phyloP scores from a whole-genome alignment of 352 stramenopile species.

The Phytophthora fragariae region DNA sequence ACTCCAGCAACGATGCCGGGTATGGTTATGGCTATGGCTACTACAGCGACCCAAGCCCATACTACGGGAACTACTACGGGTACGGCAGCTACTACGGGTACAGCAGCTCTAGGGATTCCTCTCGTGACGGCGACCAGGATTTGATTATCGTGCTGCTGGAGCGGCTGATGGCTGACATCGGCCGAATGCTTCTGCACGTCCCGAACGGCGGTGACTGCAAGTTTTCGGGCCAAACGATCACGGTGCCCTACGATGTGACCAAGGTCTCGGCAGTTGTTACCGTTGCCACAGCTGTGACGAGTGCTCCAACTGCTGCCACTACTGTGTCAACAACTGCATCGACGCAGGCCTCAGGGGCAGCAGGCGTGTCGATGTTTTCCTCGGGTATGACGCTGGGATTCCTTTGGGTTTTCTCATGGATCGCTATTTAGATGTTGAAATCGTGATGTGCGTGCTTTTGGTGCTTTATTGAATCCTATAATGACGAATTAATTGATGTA shows the following conservation, averaged over 20 bases:
- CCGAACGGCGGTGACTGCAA: slow-evolving; percentile 3
- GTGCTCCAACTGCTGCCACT: background rate
- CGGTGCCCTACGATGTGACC: background rate
- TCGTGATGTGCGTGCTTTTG: background rate
- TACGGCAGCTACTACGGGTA: too few species aligned
- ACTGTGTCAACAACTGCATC: background rate
- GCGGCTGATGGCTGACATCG: background rate
- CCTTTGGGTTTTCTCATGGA: background rate
- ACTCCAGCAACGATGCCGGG: background rate
- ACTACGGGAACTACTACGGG: background rate
- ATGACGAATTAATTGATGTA: background rate
- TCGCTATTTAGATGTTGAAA: background rate
- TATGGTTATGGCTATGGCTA: background rate
- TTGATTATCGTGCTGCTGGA: background rate
- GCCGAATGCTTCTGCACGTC: background rate
- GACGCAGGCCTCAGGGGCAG: background rate
- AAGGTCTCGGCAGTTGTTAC: background rate
- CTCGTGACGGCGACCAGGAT: background rate
- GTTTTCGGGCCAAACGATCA: background rate
- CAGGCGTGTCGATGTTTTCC: background rate
- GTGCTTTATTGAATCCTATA: background rate
- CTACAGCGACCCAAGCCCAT: background rate
- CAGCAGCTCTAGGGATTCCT: background rate
- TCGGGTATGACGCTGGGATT: background rate
- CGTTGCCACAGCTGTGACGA: background rate